phyloP scores from a whole-genome alignment of 2,329 filamentous ascomycete genomes.

The Alternaria novae-zelandiae region DNA sequence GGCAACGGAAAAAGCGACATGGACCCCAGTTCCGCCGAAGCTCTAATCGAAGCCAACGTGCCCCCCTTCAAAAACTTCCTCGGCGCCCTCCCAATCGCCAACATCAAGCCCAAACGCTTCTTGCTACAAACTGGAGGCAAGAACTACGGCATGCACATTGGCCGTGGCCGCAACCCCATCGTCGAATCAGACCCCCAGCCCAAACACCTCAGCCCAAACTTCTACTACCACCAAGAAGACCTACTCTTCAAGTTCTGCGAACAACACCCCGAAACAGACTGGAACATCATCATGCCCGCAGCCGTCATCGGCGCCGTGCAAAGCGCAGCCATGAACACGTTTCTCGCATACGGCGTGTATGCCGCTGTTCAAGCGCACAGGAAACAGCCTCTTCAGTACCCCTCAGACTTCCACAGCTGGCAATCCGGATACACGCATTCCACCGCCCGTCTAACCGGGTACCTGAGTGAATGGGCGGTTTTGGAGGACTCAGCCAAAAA shows the following conservation, averaged over 20 bases:
- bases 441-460: constrained; percentile 16
- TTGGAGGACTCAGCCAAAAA: constrained; percentile 13
- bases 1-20: constrained; percentile 10
- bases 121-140: constrained; percentile 20
- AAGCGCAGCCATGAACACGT: constrained; percentile 16
- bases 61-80: constrained; percentile 16
- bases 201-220: constrained; percentile 16
- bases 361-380: constrained; percentile 16
- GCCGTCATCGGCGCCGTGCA: constrained; percentile 11
- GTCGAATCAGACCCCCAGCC: constrained; percentile 23
- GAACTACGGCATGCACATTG: constrained; percentile 19
- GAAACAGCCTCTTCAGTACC: constrained; percentile 9
- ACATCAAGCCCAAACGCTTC: constrained; percentile 15
- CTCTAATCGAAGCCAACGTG: constrained; percentile 14
- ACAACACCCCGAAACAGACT: constrained; percentile 8
- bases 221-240: constrained; percentile 24
- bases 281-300: constrained; percentile 13
- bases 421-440: constrained; percentile 12
- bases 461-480: constrained; percentile 20
- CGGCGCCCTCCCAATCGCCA: constrained; percentile 3
- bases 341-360: constrained; percentile 13
- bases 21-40: constrained; percentile 5
- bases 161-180: constrained; percentile 11
- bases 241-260: constrained; percentile 6
- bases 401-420: constrained; percentile 10